Percentiles rank a stretch among this genome's conserved stretches.
These are phyloP conservation scores for Coleophoma eucalyptorum DNA, from an alignment of 2,329 filamentous ascomycete genomes.

Conservation along the genomic window DNA sequence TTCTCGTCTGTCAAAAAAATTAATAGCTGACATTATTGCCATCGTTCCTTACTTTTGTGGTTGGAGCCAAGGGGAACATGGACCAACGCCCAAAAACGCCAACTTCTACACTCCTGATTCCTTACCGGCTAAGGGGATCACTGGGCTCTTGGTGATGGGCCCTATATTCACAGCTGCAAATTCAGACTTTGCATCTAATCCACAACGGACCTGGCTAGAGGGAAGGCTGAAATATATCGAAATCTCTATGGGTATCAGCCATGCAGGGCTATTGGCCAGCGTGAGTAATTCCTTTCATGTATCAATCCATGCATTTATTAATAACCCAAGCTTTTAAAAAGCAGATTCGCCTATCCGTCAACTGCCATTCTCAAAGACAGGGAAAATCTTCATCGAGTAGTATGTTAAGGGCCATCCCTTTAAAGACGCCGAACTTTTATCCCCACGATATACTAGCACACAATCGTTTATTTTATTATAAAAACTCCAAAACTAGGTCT, in stretches of 20 bases:
- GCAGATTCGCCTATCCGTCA: no score
- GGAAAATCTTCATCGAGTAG: no score
- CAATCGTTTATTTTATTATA: no score
- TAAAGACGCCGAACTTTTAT: no score
- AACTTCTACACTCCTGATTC: conserved; percentile 46
- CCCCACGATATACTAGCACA: no score
- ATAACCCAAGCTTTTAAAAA: no score
- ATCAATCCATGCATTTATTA: no score
- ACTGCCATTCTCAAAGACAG: no score
- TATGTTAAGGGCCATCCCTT: no score
- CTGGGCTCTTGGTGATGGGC: conserved; percentile 55
- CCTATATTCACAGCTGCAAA: conserved; percentile 46
- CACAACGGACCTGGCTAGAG: conserved; percentile 48
- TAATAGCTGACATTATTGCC: conserved; percentile 53
- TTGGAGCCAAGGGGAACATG: conserved; percentile 45
- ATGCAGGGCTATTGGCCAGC: conserved; percentile 18
- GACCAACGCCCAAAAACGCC: conserved; percentile 24
- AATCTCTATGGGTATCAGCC: conserved; percentile 50
- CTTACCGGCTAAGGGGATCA: conserved; percentile 42
- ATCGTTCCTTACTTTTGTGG: conserved; percentile 57
- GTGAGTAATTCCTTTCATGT: no score
- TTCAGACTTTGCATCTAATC: conserved; percentile 53
- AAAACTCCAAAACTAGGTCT: no score
- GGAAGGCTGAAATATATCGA: conserved; percentile 50
- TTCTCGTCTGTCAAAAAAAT: conserved; percentile 42